These are phyloP conservation scores for Cubamyces sp. DNA, from an alignment of 768 basidiomycete species.

Conservation along the genomic window DNA sequence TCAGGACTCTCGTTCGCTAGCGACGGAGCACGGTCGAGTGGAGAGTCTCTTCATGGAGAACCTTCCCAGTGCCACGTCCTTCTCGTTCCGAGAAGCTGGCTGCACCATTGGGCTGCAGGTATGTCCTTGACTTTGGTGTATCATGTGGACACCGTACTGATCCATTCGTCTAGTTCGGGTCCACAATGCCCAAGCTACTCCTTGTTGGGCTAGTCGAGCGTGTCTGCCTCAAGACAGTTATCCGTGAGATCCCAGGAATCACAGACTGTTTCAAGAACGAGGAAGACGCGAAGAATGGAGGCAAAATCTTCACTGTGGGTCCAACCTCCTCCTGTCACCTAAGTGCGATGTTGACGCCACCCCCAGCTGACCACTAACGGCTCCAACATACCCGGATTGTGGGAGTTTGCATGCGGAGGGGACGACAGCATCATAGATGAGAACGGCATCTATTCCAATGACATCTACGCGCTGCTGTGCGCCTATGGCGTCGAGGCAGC, in stretches of 20 bases:
- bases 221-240: conserved; percentile 78
- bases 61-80: conserved; percentile 70
- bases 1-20: conserved; percentile 34
- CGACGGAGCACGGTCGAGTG: conserved; percentile 47
- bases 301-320: conserved; percentile 52
- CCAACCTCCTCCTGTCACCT: conserved; percentile 11
- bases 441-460: conserved; percentile 88
- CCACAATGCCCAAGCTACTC: conserved; percentile 89
- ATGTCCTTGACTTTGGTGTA: conserved; percentile 33
- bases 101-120: conserved; percentile 89
- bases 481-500: conserved; percentile 99
- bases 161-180: conserved; percentile 62
- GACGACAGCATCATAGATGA: conserved; percentile 64
- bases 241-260: conserved; percentile 91
- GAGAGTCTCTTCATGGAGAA: conserved; percentile 57
- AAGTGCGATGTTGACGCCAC: neutral
- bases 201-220: conserved; percentile 93
- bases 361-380: conserved; percentile 84
- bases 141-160: conserved; percentile 5
- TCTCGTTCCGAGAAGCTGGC: conserved; percentile 64
- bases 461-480: conserved; percentile 87
- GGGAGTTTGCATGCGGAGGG: conserved; percentile 62
- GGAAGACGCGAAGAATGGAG: conserved; percentile 58
- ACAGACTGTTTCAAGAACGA: conserved; percentile 81
- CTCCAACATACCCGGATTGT: conserved; percentile 89